phyloP scores from a whole-genome alignment of 257 asterid genomes.

The Solanum dulcamara region DNA sequence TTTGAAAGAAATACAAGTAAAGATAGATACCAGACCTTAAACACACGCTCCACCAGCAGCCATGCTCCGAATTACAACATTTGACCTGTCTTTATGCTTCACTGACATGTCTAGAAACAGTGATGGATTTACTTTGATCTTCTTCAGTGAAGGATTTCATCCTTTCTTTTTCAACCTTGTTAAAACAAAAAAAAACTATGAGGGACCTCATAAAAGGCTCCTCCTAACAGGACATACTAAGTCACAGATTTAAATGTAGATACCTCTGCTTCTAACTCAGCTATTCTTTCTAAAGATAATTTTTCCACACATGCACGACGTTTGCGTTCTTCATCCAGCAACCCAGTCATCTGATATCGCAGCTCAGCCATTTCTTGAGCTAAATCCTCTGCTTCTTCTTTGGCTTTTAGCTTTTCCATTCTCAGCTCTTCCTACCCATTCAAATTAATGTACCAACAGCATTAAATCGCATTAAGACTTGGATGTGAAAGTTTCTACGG shows the following conservation, averaged over 20 bases:
- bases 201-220: background rate
- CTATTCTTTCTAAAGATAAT: slow-evolving; percentile 67
- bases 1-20: background rate
- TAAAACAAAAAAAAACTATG: slow-evolving; percentile 1
- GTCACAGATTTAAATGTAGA: background rate
- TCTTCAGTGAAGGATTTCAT: slow-evolving; percentile 25
- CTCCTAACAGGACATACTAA: background rate
- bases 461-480: background rate
- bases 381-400: slow-evolving; percentile 89
- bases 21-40: slow-evolving; percentile 14
- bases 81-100: slow-evolving; percentile 4
- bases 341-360: slow-evolving; percentile 61
- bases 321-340: slow-evolving; percentile 80
- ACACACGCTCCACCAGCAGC: background rate
- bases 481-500: background rate
- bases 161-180: slow-evolving; percentile 50
- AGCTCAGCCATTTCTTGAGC: slow-evolving; percentile 98
- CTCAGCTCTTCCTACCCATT: slow-evolving; percentile 55
- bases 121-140: slow-evolving; percentile 13
- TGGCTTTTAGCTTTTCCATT: slow-evolving; percentile 59
- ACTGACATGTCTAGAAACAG: slow-evolving; percentile 14
- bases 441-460: background rate
- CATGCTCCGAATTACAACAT: slow-evolving; percentile 2
- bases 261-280: slow-evolving; percentile 91
- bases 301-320: slow-evolving; percentile 82